Percentiles rank a stretch among this genome's conserved stretches.
These are phyloP conservation scores for Fusarium graminum DNA, from an alignment of 2,329 filamentous ascomycete species.

Conservation along the genomic window DNA sequence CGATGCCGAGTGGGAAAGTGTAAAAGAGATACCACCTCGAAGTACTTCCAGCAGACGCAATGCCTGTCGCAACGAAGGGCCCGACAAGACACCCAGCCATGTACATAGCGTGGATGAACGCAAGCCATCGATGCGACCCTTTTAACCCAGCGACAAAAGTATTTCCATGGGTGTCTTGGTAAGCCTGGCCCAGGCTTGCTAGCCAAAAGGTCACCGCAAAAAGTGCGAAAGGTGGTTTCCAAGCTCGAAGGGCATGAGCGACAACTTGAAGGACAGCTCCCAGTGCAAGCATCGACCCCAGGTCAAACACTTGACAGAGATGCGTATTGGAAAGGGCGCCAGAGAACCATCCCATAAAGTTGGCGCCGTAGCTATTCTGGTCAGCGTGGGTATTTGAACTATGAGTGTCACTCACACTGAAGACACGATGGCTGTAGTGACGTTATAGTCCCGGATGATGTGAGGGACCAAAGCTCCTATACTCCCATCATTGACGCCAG, in stretches of 20 bases:
- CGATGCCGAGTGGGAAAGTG: slow-evolving; percentile 65
- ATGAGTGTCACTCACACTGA: slow-evolving; percentile 58
- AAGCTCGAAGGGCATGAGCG: slow-evolving; percentile 67
- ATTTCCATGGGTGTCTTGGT: slow-evolving; percentile 74
- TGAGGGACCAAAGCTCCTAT: slow-evolving; percentile 74
- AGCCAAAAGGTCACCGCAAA: slow-evolving; percentile 71
- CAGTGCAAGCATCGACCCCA: slow-evolving; percentile 68
- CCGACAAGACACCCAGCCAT: slow-evolving; percentile 67
- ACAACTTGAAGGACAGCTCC: slow-evolving; percentile 68
- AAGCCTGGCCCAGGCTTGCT: slow-evolving; percentile 70
- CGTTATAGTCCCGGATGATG: slow-evolving; percentile 67
- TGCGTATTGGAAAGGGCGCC: slow-evolving; percentile 69
- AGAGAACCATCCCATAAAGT: slow-evolving; percentile 71
- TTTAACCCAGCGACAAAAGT: slow-evolving; percentile 68
- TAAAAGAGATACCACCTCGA: slow-evolving; percentile 70
- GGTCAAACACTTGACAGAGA: slow-evolving; percentile 63
- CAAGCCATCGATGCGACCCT: slow-evolving; percentile 69
- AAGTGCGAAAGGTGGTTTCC: slow-evolving; percentile 68
- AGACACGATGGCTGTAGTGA: slow-evolving; percentile 65
- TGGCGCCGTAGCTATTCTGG: slow-evolving; percentile 62
- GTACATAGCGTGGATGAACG: slow-evolving; percentile 75
- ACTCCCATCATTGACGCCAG: slow-evolving; percentile 74
- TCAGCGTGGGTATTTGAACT: not conserved
- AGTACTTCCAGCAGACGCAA: slow-evolving; percentile 57
- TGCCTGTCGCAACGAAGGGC: slow-evolving; percentile 66